Evolutionary conservation across 108 stramenopile genomes (phyloP).

Genomic region (Thalassiosira profunda): DNA sequence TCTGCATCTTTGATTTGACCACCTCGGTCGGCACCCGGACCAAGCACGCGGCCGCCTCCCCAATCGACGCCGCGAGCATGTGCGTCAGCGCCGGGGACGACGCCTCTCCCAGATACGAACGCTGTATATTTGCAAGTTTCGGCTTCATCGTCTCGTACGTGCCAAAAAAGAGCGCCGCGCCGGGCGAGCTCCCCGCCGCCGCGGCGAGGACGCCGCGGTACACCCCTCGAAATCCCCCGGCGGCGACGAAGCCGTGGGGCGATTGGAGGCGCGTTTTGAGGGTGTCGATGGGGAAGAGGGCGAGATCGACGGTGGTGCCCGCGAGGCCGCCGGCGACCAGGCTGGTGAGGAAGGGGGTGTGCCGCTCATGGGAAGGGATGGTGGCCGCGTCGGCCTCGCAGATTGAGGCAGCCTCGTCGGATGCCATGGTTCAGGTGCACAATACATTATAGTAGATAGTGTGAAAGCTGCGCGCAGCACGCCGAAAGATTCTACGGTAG

Average conservation of each 20-base stretch:
- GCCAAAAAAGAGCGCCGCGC: conserved; percentile 95
- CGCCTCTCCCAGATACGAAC: conserved; percentile 9
- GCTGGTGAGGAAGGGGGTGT: conserved; percentile 67
- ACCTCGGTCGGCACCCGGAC: conserved; percentile 99
- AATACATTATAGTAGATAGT: no score
- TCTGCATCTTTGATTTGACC: conserved; percentile 98
- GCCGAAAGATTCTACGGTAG: no score
- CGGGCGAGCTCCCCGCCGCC: conserved; percentile 90
- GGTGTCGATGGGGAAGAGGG: conserved; percentile 96
- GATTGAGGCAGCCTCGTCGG: no score
- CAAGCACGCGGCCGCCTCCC: conserved; percentile 95
- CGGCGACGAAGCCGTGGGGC: conserved; percentile 85
- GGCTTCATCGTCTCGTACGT: conserved; percentile 94
- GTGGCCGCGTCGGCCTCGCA: no score
- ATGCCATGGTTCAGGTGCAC: no score
- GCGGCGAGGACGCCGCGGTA: conserved; percentile 91
- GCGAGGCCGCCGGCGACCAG: conserved; percentile 90
- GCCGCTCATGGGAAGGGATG: no score
- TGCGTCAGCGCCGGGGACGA: conserved; percentile 76
- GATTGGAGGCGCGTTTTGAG: conserved; percentile 94
- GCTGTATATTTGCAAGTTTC: conserved; percentile 42
- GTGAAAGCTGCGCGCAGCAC: no score
- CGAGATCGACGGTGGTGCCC: conserved; percentile 91
- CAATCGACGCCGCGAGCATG: conserved; percentile 91
- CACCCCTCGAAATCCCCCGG: conserved; percentile 91